Evolutionary conservation across 73 alveolate species (phyloP).

Genomic region (Paraurostyla sp.): DNA sequence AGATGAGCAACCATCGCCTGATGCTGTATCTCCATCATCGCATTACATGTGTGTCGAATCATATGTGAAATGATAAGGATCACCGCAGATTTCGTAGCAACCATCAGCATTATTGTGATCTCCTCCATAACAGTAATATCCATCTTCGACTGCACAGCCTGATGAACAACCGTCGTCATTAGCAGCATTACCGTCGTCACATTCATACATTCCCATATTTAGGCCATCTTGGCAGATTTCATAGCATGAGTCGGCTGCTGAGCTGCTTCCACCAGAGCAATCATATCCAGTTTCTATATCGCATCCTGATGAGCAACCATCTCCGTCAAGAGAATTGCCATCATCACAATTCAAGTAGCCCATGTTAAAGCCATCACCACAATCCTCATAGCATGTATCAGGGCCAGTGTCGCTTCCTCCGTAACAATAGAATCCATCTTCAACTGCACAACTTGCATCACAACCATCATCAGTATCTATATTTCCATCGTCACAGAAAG

Average conservation of each 20-base stretch:
- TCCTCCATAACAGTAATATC: conserved; percentile 23
- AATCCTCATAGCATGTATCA: conserved; percentile 61
- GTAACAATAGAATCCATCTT: conserved; percentile 67
- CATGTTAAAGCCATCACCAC: conserved; percentile 49
- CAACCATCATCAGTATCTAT: conserved; percentile 71
- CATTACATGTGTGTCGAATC: conserved; percentile 19
- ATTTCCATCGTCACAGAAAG: conserved; percentile 77
- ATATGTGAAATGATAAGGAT: no score
- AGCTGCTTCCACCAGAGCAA: conserved; percentile 11
- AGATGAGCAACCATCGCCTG: conserved; percentile 67
- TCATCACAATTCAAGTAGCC: conserved; percentile 33
- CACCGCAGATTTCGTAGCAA: conserved; percentile 60
- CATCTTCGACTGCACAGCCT: conserved; percentile 54
- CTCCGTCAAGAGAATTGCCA: conserved; percentile 18
- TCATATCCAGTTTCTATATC: background rate
- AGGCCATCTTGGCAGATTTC: conserved; percentile 34
- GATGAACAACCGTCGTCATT: conserved; percentile 56
- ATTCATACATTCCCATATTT: background rate
- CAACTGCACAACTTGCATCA: conserved; percentile 63
- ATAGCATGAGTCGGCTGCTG: background rate
- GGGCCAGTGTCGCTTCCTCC: conserved; percentile 67
- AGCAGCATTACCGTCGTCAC: conserved; percentile 57
- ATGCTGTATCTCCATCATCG: conserved; percentile 70
- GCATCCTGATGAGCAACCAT: conserved; percentile 42
- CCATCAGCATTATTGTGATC: background rate